Base-by-base conservation (phyloP, 441 rosid genomes). In the Pelargonium citronellum region DNA sequence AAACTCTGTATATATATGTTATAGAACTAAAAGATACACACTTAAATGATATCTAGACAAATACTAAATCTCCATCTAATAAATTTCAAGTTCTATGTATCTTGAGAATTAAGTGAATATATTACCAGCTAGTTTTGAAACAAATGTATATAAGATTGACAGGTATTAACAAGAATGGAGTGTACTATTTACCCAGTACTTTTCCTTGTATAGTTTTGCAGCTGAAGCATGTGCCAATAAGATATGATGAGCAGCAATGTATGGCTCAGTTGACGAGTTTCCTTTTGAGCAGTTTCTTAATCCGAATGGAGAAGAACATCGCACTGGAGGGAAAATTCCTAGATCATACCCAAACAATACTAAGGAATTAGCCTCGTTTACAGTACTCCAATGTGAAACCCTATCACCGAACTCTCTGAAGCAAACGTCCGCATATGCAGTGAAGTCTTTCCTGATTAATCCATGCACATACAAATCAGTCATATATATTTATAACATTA, bases 331-430 rank as follows among this genome's bases (percentile, higher is more conserved):
- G 55, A 75, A 9, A 46, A 66, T 15, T 17, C 74, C 71, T 5
- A 41, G 57, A 55, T 75, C 78, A 46, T 75, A 75, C 13, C 78
- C 78, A 27, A 39, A 30, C 71, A 65, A 27, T 4, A 53, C 5
- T 17, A 75, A 70, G 34, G 71, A 74, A 22, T 67, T 75, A 43
- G 79, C 66, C 69, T 75, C 75, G 19, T 75, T 75, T 57, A 75
- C 58, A n/a, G 75, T 75, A 17, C 75, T 75, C 79, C 79, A 75
- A 43, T 75, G 37, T 66, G 61, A 67, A 24, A 75, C 75, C 49
- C 72, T 37, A 39, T 75, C 75, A 20, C 79, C 69, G 0, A 75
- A 75, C 79, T 57, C 58, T 64, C 74, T 71, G 72, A 75, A 75
- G 71, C 79, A 75, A 0, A 71, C 69, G 67, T 75, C 79, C 13